phyloP scores from a whole-genome alignment of 1,139 yeast species.

The Zygoascus meyerae region DNA sequence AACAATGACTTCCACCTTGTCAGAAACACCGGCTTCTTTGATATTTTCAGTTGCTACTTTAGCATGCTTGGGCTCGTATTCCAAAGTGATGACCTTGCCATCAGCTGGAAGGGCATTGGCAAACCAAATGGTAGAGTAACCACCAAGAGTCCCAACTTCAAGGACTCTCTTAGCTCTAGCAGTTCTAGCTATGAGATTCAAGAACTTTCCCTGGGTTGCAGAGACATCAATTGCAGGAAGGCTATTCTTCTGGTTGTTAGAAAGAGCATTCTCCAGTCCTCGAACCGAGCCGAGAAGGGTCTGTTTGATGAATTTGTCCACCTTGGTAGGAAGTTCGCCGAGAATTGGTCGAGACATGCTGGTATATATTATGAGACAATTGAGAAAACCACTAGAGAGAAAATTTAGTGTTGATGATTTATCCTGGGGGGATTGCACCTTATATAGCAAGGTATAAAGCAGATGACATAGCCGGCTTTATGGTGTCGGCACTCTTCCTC shows the following conservation, averaged over 20 bases:
- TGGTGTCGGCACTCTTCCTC: no score
- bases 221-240: constrained; percentile 18
- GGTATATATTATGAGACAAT: no score
- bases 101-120: constrained; percentile 19
- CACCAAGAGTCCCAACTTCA: constrained; percentile 20
- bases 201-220: constrained; percentile 16
- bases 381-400: no score
- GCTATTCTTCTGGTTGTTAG: constrained; percentile 9
- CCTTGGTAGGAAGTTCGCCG: no score
- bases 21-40: constrained; percentile 18
- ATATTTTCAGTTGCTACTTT: constrained; percentile 18
- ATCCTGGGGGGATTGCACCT: no score
- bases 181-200: constrained; percentile 14
- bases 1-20: constrained; percentile 20
- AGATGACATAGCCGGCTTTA: no score
- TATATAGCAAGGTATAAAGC: no score
- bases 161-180: constrained; percentile 17
- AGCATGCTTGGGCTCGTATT: constrained; percentile 19
- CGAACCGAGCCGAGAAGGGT: no score
- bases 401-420: no score
- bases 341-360: no score
- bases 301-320: no score
- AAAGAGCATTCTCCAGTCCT: neutral
- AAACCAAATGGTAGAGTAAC: constrained; percentile 21
- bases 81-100: constrained; percentile 18